phyloP scores from a whole-genome alignment of 805 yeast species.

The Metschnikowia noctiluminum region DNA sequence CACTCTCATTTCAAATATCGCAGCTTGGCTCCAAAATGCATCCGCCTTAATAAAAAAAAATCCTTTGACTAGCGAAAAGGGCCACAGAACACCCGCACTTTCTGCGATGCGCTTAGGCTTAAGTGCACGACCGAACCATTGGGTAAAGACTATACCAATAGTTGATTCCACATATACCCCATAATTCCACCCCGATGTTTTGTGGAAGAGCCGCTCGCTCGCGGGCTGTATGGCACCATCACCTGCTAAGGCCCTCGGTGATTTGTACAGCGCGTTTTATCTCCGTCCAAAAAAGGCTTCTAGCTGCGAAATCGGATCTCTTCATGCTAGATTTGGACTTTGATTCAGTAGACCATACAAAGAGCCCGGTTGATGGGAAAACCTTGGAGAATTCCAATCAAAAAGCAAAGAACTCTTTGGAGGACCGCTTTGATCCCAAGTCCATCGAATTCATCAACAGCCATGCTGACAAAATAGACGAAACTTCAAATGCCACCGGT shows the following conservation, averaged over 20 bases:
- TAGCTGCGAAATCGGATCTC: conserved; percentile 8
- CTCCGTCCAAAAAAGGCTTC: not conserved
- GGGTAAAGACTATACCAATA: not conserved
- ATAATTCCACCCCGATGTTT: not conserved
- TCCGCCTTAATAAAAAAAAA: too few species aligned
- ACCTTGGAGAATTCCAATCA: not conserved
- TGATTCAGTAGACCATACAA: not conserved
- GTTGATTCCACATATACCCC: not conserved
- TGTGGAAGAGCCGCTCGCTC: not conserved
- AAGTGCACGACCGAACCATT: not conserved
- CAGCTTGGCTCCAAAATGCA: not conserved
- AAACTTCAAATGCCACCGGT: not conserved
- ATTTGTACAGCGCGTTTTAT: not conserved
- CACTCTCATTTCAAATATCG: too few species aligned
- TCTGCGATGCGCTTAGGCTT: not conserved
- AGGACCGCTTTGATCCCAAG: too few species aligned
- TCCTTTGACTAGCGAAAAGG: too few species aligned
- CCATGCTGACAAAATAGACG: not conserved
- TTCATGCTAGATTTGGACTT: conserved; percentile 10
- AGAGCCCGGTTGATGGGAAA: not conserved
- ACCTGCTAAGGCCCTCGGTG: not conserved
- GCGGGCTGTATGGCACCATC: conserved; percentile 1
- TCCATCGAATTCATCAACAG: too few species aligned
- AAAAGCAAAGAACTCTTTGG: too few species aligned
- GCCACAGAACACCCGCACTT: not conserved